Evolutionary conservation across 495 filamentous ascomycete genomes (phyloP), one percentile per base, ranked within the genome.

Genomic region (Jackrogersella minutella): DNA sequence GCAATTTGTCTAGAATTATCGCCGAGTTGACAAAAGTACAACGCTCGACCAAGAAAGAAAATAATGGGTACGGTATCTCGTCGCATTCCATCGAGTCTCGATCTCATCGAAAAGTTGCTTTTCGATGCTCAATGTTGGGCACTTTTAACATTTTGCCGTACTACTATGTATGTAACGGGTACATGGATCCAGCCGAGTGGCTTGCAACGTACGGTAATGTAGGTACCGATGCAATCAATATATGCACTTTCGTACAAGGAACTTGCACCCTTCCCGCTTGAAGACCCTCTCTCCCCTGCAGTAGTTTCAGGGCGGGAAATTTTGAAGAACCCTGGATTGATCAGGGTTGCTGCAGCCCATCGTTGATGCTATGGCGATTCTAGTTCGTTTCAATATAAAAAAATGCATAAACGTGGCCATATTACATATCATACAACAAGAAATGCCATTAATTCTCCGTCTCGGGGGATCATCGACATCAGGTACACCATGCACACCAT

Each of bases 261-360:
- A 46, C 17, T 46, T 69, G 60, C 55, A 64, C 53, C 66, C 50
- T 69, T 60, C 60, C 60, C 66, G 66, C 60, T 57, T 55, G 41
- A 60, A 54, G 56, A 58, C n/a, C 33, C 50, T n/a, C 41, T 33
- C 37, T 56, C 66, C 66, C 66, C 60, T 69, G 66, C 65, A 68
- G 65, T 68, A 68, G 66, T 53, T 46, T 60, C 44, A 43, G 22
- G 54, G 43, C 56, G 47, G 66, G 58, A 54, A 64, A 60, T 64
- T 64, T 28, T 22, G 34, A 62, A 44, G 49, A 52, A 58, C 56
- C 60, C 57, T 59, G 55, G 34, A 44, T 22, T 56, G 28, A 6
- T 60, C 60, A 60, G 47, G 60, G 66, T 69, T 61, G 53, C 46
- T 52, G 58, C 58, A 46, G 41, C 41, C 19, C 41, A 40, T 65